Percentiles rank a stretch among this genome's conserved stretches.
Evolutionary conservation across 441 rosid species (phyloP).

Genomic region (Gossypium schwendimanii): DNA sequence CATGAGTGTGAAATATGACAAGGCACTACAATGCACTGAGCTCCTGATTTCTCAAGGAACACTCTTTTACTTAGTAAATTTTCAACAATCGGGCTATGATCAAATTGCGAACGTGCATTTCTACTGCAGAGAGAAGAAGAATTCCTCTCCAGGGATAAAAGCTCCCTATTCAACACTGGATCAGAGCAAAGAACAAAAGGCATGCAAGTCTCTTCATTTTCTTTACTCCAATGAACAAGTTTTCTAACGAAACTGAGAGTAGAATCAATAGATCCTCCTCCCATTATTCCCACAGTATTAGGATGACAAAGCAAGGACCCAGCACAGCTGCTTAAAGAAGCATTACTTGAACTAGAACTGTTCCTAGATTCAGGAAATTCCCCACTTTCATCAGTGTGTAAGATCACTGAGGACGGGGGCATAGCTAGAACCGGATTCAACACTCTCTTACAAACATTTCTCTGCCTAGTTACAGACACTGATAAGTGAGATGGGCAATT

Average conservation of each 20-base stretch:
- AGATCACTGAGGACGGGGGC: constrained; percentile 40
- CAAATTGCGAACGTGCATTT: constrained; percentile 20
- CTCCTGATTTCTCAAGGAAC: constrained; percentile 71
- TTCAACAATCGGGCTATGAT: constrained; percentile 32
- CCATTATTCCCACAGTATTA: constrained; percentile 63
- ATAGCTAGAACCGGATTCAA: constrained; percentile 34
- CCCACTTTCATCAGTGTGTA: constrained; percentile 45
- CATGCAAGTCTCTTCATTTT: constrained; percentile 35
- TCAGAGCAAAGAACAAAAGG: constrained; percentile 72
- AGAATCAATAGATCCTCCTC: constrained; percentile 51
- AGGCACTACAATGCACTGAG: constrained; percentile 58
- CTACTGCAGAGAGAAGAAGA: constrained; percentile 28
- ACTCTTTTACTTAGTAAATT: constrained; percentile 42
- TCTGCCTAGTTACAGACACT: constrained; percentile 14
- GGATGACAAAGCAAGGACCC: constrained; percentile 39
- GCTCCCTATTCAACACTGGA: constrained; percentile 51
- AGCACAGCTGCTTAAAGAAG: constrained; percentile 16
- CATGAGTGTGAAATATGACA: constrained; percentile 70
- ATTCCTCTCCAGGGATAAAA: constrained; percentile 30
- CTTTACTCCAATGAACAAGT: constrained; percentile 45
- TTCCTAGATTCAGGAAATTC: constrained; percentile 33
- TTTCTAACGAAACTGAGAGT: constrained; percentile 50
- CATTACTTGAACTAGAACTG: constrained; percentile 23
- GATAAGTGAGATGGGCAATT: constrained; percentile 31
- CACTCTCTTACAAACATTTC: constrained; percentile 23